phyloP scores from a whole-genome alignment of 2,329 filamentous ascomycete species.

The Talaromyces atroroseus region DNA sequence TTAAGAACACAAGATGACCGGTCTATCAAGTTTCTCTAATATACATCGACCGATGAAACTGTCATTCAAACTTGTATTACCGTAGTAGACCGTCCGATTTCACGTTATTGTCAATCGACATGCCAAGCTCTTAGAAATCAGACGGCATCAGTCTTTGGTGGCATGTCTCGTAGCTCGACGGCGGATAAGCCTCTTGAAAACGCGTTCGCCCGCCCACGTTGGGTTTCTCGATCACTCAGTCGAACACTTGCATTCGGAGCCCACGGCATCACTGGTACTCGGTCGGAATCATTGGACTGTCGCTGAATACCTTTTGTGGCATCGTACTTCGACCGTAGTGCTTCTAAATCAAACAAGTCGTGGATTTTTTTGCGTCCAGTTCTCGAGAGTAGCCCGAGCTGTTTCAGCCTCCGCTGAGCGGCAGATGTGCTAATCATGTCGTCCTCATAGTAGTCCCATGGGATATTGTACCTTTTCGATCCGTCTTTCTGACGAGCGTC shows the following conservation, averaged over 20 bases:
- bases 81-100: background rate
- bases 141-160: background rate
- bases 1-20: background rate
- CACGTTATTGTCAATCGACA: background rate
- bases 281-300: slow-evolving; percentile 3
- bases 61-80: background rate
- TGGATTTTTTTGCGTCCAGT: slow-evolving; percentile 16
- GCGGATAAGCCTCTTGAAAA: background rate
- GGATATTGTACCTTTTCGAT: background rate
- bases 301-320: background rate
- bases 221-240: background rate
- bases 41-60: background rate
- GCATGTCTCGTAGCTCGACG: background rate
- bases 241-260: slow-evolving; percentile 18
- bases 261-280: slow-evolving; percentile 20
- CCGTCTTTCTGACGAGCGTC: background rate
- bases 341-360: slow-evolving; percentile 20
- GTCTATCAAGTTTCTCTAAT: background rate
- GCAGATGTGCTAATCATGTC: slow-evolving; percentile 5
- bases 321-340: slow-evolving; percentile 9
- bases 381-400: slow-evolving; percentile 13
- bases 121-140: background rate
- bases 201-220: background rate
- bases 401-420: slow-evolving; percentile 12
- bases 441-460: slow-evolving; percentile 6